These are phyloP conservation scores for Eragrostis nindensis DNA, from an alignment of 176 grass and related monocot genomes.

Conservation along the genomic window DNA sequence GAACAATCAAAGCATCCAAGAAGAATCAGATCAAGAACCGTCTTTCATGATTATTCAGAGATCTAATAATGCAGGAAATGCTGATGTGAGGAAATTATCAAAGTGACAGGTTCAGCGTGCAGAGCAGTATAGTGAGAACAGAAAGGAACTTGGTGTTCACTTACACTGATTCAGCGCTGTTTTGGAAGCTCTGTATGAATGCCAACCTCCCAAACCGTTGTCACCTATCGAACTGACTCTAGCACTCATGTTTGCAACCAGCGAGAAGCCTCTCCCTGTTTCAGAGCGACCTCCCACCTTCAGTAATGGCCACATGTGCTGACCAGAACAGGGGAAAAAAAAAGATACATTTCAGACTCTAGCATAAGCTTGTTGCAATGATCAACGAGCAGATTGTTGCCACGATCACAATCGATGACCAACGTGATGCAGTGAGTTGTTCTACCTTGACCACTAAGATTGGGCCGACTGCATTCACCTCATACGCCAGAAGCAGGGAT, in stretches of 20 bases:
- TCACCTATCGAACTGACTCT: conserved; percentile 86
- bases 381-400: neutral
- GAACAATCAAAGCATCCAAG: too few species aligned
- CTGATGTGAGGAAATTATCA: too few species aligned
- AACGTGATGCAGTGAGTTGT: neutral
- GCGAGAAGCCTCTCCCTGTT: conserved; percentile 55
- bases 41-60: too few species aligned
- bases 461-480: conserved; percentile 77
- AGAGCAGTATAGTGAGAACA: too few species aligned
- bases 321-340: too few species aligned
- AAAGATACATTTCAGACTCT: too few species aligned
- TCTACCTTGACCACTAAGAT: conserved; percentile 77
- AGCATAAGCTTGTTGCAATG: too few species aligned
- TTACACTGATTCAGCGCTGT: conserved; percentile 39
- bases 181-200: conserved; percentile 91
- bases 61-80: too few species aligned
- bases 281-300: neutral
- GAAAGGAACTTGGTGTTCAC: too few species aligned
- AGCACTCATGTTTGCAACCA: conserved; percentile 81
- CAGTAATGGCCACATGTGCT: neutral
- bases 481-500: conserved; percentile 73
- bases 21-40: too few species aligned
- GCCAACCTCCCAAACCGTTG: conserved; percentile 82
- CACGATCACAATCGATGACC: neutral
- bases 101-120: too few species aligned